Conservation (phyloP, 352 stramenopile species). For the Pythium brassicae region DNA sequence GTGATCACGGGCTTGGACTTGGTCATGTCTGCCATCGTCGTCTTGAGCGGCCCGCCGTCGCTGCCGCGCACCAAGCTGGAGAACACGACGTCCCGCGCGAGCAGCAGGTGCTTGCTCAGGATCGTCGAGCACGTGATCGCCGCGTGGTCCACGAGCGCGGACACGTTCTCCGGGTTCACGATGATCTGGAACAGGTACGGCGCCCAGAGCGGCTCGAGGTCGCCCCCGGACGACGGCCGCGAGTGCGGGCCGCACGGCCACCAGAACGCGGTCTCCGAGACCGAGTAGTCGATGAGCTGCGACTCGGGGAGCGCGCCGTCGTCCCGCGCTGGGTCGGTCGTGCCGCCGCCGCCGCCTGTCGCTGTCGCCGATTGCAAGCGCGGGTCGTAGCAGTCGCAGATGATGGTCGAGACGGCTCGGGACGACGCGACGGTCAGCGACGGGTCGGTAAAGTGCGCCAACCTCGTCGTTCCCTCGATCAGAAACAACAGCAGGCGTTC, state of each 20-base stretch:
- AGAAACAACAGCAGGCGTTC: slow-evolving; percentile 53
- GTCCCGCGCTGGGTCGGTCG: slow-evolving; percentile 25
- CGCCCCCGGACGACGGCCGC: slow-evolving; percentile 9
- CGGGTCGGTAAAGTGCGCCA: slow-evolving; percentile 44
- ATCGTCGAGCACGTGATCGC: slow-evolving; percentile 69
- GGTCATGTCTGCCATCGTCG: slow-evolving; percentile 25
- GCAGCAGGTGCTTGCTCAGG: slow-evolving; percentile 74
- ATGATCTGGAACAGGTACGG: slow-evolving; percentile 63
- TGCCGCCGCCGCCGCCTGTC: slow-evolving; percentile 5
- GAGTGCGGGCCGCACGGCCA: slow-evolving; percentile 54
- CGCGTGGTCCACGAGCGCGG: slow-evolving; percentile 69
- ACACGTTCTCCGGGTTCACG: slow-evolving; percentile 54
- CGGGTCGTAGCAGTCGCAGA: slow-evolving; percentile 77
- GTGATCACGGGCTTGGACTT: slow-evolving; percentile 59
- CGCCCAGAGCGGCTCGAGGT: slow-evolving; percentile 60
- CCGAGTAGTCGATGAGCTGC: slow-evolving; percentile 66
- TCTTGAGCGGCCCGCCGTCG: slow-evolving; percentile 15
- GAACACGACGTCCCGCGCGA: slow-evolving; percentile 68
- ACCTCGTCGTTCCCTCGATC: slow-evolving; percentile 38
- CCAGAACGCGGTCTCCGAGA: slow-evolving; percentile 76
- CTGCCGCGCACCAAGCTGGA: slow-evolving; percentile 26
- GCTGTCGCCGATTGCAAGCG: slow-evolving; percentile 22
- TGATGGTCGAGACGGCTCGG: slow-evolving; percentile 62
- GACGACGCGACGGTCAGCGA: slow-evolving; percentile 44
- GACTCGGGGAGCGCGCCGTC: slow-evolving; percentile 72